These are phyloP conservation scores for Ceratobasidium sp. DNA, from an alignment of 1,284 basidiomycete species.

Conservation along the genomic window DNA sequence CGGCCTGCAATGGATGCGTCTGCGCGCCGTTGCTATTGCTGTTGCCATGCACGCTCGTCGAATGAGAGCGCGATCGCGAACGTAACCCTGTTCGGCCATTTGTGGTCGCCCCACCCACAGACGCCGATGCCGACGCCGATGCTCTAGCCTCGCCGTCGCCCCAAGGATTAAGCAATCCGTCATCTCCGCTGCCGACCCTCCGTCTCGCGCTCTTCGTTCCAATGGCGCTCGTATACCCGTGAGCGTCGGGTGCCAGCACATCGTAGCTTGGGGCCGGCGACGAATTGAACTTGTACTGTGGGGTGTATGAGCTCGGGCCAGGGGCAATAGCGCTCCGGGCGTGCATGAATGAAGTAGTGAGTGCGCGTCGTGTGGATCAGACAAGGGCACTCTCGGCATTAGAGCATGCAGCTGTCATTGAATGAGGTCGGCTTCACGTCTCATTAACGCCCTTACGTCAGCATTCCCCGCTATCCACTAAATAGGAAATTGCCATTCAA, in stretches of 20 bases:
- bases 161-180: constrained; percentile 15
- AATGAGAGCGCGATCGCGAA: constrained; percentile 24
- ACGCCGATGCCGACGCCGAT: constrained; percentile 6
- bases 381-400: constrained; percentile 7
- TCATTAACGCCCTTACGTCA: constrained; percentile 17
- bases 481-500: not conserved
- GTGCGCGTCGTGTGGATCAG: constrained; percentile 15
- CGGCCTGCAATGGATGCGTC: constrained; percentile 18
- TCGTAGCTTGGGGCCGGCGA: constrained; percentile 32
- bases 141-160: constrained; percentile 2
- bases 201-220: constrained; percentile 12
- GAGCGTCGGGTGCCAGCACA: constrained; percentile 43
- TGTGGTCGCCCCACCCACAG: too few species aligned
- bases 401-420: not conserved
- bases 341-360: constrained; percentile 11
- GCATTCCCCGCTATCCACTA: constrained; percentile 4
- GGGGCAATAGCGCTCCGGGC: constrained; percentile 6
- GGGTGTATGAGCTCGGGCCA: constrained; percentile 26
- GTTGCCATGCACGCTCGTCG: constrained; percentile 5
- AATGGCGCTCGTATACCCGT: constrained; percentile 8
- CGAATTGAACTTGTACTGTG: constrained; percentile 24
- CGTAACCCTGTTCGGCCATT: constrained; percentile 12
- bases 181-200: constrained; percentile 10
- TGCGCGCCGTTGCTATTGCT: not conserved
- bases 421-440: not conserved